A percentile compares a stretch with the other conserved stretches of the same genome.
Conservation (phyloP, 176 grass and related monocot genomes). For the Hordeum marinum region DNA sequence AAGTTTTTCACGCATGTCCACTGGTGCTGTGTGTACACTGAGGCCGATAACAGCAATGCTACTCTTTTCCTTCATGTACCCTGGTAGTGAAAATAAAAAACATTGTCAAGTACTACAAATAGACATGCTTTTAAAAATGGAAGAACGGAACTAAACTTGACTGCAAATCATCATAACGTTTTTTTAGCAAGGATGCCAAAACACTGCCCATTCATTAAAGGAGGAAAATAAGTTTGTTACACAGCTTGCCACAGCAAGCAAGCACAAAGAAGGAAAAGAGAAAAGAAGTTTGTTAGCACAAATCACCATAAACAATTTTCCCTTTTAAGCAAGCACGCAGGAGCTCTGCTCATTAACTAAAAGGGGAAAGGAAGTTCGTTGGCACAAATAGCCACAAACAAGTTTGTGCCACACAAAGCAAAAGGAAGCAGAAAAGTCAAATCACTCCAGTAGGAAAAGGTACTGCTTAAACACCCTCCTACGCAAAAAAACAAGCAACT, state of each 20-base stretch:
- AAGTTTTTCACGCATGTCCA: conserved; percentile 96
- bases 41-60: conserved; percentile 92
- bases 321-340: background rate
- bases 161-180: background rate
- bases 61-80: conserved; percentile 97
- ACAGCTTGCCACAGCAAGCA: background rate
- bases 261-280: background rate
- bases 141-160: background rate
- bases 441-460: background rate
- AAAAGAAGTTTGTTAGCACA: background rate
- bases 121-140: background rate
- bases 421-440: background rate
- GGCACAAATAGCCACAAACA: background rate
- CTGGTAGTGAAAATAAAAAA: conserved; percentile 37
- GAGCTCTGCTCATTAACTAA: background rate
- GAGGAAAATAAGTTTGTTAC: background rate
- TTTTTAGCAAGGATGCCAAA: background rate
- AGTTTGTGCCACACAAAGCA: background rate
- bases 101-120: conserved; percentile 17
- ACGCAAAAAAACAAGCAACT: background rate
- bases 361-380: background rate
- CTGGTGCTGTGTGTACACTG: conserved; percentile 87
- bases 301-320: background rate
- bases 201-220: background rate
- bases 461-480: background rate